A percentile compares a stretch with the other conserved stretches of the same genome.
These are phyloP conservation scores for Colletotrichum musae DNA, from an alignment of 2,329 filamentous ascomycete genomes.

Conservation along the genomic window DNA sequence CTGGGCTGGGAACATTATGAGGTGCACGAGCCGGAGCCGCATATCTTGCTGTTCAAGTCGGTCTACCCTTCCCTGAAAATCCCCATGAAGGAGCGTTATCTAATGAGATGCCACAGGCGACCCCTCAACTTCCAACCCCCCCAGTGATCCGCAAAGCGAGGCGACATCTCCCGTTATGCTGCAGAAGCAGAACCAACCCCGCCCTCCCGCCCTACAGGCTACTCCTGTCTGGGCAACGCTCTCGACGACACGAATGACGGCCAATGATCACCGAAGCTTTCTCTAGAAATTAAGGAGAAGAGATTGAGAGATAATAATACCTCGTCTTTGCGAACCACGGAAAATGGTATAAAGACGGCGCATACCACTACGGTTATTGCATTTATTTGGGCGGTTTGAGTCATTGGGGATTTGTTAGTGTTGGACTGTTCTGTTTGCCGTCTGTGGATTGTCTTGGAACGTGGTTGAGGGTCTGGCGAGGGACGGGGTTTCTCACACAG, in stretches of 20 bases:
- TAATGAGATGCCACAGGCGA: conserved; percentile 66
- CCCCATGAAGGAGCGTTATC: not conserved
- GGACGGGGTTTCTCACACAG: conserved; percentile 24
- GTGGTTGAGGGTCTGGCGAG: conserved; percentile 31
- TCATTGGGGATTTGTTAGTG: conserved; percentile 35
- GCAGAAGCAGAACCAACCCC: conserved; percentile 34
- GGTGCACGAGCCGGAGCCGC: conserved; percentile 97
- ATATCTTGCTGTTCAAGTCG: conserved; percentile 98
- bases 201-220: conserved; percentile 29
- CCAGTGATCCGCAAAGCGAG: conserved; percentile 55
- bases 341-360: conserved; percentile 37
- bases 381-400: conserved; percentile 41
- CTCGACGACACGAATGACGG: conserved; percentile 41
- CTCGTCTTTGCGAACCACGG: conserved; percentile 38
- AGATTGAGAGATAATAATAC: conserved; percentile 35
- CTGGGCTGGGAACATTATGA: conserved; percentile 99
- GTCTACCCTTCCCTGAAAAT: conserved; percentile 51
- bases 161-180: conserved; percentile 31
- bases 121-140: conserved; percentile 89
- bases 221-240: conserved; percentile 30
- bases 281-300: conserved; percentile 40
- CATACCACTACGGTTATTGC: conserved; percentile 41
- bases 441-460: conserved; percentile 38
- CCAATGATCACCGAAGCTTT: conserved; percentile 45
- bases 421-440: conserved; percentile 38